Evolutionary conservation across 805 yeast species (phyloP).

Genomic region (Candida lessepsii): DNA sequence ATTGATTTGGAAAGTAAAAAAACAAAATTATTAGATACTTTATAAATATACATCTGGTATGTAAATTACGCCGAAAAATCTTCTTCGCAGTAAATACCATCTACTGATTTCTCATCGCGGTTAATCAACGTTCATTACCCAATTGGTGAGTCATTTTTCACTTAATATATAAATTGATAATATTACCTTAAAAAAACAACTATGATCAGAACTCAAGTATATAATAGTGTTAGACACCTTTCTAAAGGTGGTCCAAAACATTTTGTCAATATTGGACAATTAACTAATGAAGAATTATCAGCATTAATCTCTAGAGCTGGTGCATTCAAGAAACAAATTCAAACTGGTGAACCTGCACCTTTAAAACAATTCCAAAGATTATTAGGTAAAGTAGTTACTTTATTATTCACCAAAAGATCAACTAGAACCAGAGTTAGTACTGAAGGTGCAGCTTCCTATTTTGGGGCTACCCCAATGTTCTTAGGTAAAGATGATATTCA

Average conservation of each 20-base stretch:
- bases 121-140: conserved; percentile 16
- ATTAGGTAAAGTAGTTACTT: conserved; percentile 77
- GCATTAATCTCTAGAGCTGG: conserved; percentile 73
- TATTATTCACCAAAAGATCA: conserved; percentile 86
- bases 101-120: conserved; percentile 21
- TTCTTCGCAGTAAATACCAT: conserved; percentile 1
- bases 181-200: not conserved
- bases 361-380: conserved; percentile 49
- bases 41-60: conserved; percentile 3
- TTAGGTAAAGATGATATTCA: conserved; percentile 96
- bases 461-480: conserved; percentile 96
- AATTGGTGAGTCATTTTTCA: conserved; percentile 20
- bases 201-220: conserved; percentile 11
- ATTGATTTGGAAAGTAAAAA: conserved; percentile 1
- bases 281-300: conserved; percentile 68
- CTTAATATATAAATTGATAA: not conserved
- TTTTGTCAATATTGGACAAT: conserved; percentile 76
- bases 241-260: conserved; percentile 52
- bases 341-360: conserved; percentile 46
- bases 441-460: conserved; percentile 90
- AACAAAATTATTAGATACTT: not conserved
- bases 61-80: not conserved
- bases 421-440: conserved; percentile 93
- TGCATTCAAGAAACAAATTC: conserved; percentile 61
- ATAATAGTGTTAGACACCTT: conserved; percentile 7